Percentiles rank a stretch among this genome's conserved stretches.
These are phyloP conservation scores for Mortierella sp. DNA, from an alignment of 371 early-diverging fungal genomes.

Conservation along the genomic window DNA sequence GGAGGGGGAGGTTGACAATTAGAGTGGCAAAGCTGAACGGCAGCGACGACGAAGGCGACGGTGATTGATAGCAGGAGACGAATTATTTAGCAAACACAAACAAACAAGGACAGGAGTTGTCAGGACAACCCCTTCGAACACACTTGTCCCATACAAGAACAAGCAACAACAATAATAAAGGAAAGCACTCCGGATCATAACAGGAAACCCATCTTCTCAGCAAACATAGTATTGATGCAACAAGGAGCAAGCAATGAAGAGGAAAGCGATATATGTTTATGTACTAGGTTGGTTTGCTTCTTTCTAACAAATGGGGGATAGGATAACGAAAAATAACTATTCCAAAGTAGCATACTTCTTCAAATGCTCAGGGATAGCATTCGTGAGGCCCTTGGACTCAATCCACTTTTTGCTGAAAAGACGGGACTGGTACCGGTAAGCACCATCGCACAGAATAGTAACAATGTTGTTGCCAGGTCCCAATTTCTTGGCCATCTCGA, in stretches of 20 bases:
- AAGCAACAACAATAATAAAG: neutral
- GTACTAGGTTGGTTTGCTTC: neutral
- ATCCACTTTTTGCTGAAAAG: conserved; percentile 91
- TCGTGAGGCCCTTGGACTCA: conserved; percentile 82
- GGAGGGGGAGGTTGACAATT: too few relatives aligned
- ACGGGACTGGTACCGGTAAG: conserved; percentile 92
- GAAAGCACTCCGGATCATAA: neutral
- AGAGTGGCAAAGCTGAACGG: too few relatives aligned
- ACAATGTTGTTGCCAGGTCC: conserved; percentile 88
- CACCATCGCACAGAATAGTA: conserved; percentile 93
- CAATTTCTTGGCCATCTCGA: conserved; percentile 88
- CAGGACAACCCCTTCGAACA: neutral
- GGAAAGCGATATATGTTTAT: neutral
- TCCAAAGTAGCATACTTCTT: conserved; percentile 86
- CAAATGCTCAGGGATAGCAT: conserved; percentile 86
- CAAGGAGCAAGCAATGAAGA: neutral
- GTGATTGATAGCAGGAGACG: neutral
- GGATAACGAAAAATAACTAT: conserved; percentile 2
- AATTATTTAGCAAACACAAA: neutral
- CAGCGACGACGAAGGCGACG: too few relatives aligned
- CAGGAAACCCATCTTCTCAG: neutral
- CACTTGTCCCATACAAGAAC: neutral
- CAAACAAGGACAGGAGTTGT: neutral
- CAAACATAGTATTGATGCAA: neutral
- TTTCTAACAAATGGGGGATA: neutral